Base-by-base conservation (phyloP, 805 yeast species). In the Starmerella bombicola region DNA sequence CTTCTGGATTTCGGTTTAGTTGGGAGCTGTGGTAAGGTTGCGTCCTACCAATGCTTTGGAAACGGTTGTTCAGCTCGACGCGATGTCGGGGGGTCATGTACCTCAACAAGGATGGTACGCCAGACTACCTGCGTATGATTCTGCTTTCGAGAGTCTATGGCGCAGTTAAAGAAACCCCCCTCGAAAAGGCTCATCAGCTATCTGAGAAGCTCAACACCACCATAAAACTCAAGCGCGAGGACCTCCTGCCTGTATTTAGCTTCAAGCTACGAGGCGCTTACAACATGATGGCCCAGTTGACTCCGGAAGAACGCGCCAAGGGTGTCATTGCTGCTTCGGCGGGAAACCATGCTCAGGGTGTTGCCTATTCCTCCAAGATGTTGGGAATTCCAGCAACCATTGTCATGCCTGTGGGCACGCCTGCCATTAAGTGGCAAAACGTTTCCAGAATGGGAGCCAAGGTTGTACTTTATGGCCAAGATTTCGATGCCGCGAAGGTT, bases 341-440 rank as follows among this genome's bases (percentile, higher is more conserved):
- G 3, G 99, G 99, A 26, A 91, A 91, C 61, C 99, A 91, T 55
- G 99, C 99, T 1, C 99, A 91, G 59, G 99, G 99, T 51, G 97
- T 91, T 12, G 98, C 98, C 0, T 88, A 63, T 58, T 80, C 94
- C 18, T 95, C 97, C 3, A 76, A 74, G 45, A 74, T 78, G 45
- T 66, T 91, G 55, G 79, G 78, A 21, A 84, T 91, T 39, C 91
- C 95, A 3, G 88, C 97, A 3, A 88, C 96, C 4, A 91, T 91
- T 40, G 97, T 91, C 34, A 91, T 91, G 99, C 99, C 99, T 2
- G 77, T 83, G 3, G 88, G 93, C 2, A 91, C 98, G 0, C 98
- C 99, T 2, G 76, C 88, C 12, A 93, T 91, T 64, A 91, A 91
- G 61, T 91, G 76, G 60, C 76, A 80, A 55, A 91, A 85, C 54